phyloP scores from a whole-genome alignment of 257 asterid species.

The Nicotiana attenuata region DNA sequence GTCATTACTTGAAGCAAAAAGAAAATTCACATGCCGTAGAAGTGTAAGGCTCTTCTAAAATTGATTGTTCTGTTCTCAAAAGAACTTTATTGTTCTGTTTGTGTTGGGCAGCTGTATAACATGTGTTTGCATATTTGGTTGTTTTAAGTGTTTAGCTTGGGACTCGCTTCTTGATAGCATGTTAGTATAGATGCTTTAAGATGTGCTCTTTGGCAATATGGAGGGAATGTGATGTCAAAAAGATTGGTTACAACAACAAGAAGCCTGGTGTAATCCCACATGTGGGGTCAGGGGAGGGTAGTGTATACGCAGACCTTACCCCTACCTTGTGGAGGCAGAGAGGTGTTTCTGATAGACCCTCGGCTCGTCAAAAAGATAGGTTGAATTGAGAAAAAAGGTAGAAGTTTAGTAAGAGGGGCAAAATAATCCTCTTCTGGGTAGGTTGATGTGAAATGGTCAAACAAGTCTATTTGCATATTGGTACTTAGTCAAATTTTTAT shows the following conservation, averaged over 20 bases:
- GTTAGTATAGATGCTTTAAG: background rate
- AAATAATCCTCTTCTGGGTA: background rate
- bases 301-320: no score
- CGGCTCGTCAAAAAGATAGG: background rate
- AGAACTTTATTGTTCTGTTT: background rate
- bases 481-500: background rate
- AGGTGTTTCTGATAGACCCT: no score
- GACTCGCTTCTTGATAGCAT: background rate
- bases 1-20: background rate
- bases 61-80: background rate
- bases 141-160: background rate
- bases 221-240: background rate
- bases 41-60: background rate
- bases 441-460: conserved; percentile 7
- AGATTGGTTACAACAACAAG: background rate
- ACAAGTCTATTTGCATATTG: conserved; percentile 3
- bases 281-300: no score
- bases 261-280: no score
- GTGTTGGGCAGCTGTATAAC: background rate
- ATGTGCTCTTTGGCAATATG: background rate
- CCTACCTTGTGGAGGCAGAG: no score
- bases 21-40: background rate
- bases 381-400: background rate
- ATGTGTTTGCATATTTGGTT: background rate
- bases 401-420: background rate